phyloP scores from a whole-genome alignment of 352 stramenopile genomes.

The Albugo laibachii region DNA sequence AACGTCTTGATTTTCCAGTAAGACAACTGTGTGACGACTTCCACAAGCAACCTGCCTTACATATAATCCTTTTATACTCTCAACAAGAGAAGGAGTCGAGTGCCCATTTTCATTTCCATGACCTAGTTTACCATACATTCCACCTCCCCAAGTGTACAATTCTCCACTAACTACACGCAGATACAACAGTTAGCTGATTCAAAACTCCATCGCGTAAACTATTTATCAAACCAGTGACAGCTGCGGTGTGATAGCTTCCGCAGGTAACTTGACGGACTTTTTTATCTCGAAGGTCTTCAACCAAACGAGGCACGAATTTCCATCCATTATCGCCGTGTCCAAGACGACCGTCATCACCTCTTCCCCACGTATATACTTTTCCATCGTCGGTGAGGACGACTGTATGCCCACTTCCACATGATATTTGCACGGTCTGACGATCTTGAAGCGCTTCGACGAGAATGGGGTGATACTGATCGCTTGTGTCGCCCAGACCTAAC shows the following conservation, averaged over 20 bases:
- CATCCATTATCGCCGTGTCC: slow-evolving; percentile 90
- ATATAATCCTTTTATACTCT: slow-evolving; percentile 79
- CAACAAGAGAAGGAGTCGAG: slow-evolving; percentile 85
- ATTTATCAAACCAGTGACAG: slow-evolving; percentile 48
- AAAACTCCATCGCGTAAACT: neutral
- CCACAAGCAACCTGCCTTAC: slow-evolving; percentile 89
- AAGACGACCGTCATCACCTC: slow-evolving; percentile 74
- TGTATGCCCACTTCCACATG: slow-evolving; percentile 74
- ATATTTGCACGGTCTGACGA: slow-evolving; percentile 70
- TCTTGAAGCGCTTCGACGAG: slow-evolving; percentile 69
- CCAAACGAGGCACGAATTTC: slow-evolving; percentile 92
- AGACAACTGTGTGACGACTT: slow-evolving; percentile 84
- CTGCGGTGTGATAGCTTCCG: slow-evolving; percentile 91
- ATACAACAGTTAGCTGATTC: neutral
- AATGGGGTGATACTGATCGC: slow-evolving; percentile 69
- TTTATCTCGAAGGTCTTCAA: slow-evolving; percentile 80
- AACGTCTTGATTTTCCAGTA: slow-evolving; percentile 76
- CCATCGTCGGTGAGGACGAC: slow-evolving; percentile 78
- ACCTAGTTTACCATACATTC: slow-evolving; percentile 90
- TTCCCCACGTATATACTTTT: slow-evolving; percentile 80
- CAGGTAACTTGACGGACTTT: slow-evolving; percentile 86
- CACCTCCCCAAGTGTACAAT: slow-evolving; percentile 86
- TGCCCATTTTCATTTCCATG: slow-evolving; percentile 88
- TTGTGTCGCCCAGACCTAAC: slow-evolving; percentile 69
- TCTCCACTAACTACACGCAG: slow-evolving; percentile 60